Evolutionary conservation across 176 grass and related monocot species (phyloP).

Genomic region (Themeda triandra): DNA sequence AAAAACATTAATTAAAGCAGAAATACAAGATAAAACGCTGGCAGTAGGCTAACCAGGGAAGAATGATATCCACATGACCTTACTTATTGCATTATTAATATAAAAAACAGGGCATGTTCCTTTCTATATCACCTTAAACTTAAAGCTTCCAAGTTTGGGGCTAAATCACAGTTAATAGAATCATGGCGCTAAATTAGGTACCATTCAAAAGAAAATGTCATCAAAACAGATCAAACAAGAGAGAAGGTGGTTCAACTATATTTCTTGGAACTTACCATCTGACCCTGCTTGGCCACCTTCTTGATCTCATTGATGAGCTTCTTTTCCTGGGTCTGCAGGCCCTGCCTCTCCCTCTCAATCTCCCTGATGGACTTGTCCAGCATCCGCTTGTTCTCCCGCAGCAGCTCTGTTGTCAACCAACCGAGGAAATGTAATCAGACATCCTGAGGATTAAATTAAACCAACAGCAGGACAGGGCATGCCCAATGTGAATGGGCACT

Average conservation of each 20-base stretch:
- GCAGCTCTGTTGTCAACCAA: constrained; percentile 46
- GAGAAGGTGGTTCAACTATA: neutral
- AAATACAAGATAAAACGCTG: neutral
- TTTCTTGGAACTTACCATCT: constrained; percentile 52
- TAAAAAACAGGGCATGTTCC: neutral
- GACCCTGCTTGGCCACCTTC: constrained; percentile 75
- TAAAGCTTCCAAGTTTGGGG: neutral
- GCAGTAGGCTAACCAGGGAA: neutral
- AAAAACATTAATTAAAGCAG: neutral
- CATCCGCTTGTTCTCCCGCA: constrained; percentile 90
- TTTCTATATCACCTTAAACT: neutral
- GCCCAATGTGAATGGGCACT: neutral
- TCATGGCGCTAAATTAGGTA: neutral
- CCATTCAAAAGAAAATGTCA: neutral
- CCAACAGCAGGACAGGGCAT: neutral
- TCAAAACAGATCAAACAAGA: neutral
- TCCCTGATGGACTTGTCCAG: constrained; percentile 70
- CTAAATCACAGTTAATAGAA: neutral
- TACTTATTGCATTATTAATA: neutral
- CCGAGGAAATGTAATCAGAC: neutral
- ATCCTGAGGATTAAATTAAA: neutral
- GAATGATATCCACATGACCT: neutral
- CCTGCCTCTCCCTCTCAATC: constrained; percentile 81
- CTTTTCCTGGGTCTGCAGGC: constrained; percentile 68
- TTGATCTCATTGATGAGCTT: constrained; percentile 77